These are phyloP conservation scores for Pharus latifolius DNA, from an alignment of 176 grass and related monocot genomes.

Conservation along the genomic window DNA sequence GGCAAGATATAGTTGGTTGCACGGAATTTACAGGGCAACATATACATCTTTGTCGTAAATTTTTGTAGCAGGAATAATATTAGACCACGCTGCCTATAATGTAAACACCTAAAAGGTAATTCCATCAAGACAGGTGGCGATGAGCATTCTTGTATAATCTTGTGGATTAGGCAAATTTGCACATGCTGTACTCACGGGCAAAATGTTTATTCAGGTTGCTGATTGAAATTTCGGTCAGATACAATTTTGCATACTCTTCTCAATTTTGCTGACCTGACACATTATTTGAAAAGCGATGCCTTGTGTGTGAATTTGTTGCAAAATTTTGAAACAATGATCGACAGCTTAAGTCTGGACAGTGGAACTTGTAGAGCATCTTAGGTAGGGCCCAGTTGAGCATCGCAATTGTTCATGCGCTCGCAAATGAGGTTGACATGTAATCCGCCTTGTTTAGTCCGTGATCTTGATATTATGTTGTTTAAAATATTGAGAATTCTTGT, in stretches of 20 bases:
- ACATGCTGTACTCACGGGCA: background rate
- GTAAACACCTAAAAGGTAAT: background rate
- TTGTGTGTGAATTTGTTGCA: too few species aligned
- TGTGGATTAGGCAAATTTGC: background rate
- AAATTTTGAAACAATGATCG: too few species aligned
- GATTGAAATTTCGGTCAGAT: background rate
- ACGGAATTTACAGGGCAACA: conserved; percentile 7
- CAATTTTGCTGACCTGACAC: too few species aligned
- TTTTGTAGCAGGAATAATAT: conserved; percentile 41
- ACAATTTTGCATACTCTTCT: background rate
- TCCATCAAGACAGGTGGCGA: background rate
- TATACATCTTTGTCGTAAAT: conserved; percentile 20
- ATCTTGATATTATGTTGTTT: too few species aligned
- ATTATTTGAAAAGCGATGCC: too few species aligned
- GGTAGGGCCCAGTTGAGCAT: too few species aligned
- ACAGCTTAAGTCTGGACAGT: too few species aligned
- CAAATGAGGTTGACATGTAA: too few species aligned
- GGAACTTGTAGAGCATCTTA: too few species aligned
- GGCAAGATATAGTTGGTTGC: conserved; percentile 30
- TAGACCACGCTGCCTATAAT: background rate
- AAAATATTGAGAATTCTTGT: too few species aligned
- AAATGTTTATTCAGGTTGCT: background rate
- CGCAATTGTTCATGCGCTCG: too few species aligned
- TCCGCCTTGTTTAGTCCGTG: too few species aligned
- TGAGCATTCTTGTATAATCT: conserved; percentile 12